A percentile compares a stretch with the other conserved stretches of the same genome.
Evolutionary conservation across 2,329 filamentous ascomycete genomes (phyloP).

Genomic region (Amauroascus niger): DNA sequence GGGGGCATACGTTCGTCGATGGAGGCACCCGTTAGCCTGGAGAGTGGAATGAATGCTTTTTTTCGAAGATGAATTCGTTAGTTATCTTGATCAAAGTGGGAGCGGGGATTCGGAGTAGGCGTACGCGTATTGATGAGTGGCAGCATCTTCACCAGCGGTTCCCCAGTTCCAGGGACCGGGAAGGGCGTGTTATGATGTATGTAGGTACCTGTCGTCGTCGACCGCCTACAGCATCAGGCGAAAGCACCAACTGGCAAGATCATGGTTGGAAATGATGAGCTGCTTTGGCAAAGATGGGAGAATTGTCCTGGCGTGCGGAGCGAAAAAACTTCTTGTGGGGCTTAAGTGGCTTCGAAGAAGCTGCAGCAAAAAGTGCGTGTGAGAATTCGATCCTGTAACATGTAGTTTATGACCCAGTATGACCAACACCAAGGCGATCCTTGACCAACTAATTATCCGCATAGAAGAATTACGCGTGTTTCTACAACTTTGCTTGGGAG

Average conservation of each 20-base stretch:
- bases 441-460: no score
- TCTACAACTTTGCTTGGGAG: no score
- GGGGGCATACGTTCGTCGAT: conserved; percentile 51
- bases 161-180: no score
- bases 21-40: conserved; percentile 50
- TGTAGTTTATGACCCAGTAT: no score
- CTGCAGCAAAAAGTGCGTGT: background rate
- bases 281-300: background rate
- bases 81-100: conserved; percentile 12
- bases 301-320: background rate
- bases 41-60: conserved; percentile 53
- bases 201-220: no score
- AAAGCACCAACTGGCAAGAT: background rate
- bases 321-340: background rate
- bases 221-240: background rate
- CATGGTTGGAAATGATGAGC: background rate
- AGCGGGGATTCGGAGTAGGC: conserved; percentile 14
- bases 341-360: background rate
- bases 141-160: conserved; percentile 43
- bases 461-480: no score
- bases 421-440: no score
- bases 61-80: conserved; percentile 14
- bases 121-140: conserved; percentile 55
- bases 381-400: no score
- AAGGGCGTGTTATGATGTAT: no score